Base-by-base conservation (phyloP, 2,329 filamentous ascomycete species). In the Arthrobotrys megalospora region DNA sequence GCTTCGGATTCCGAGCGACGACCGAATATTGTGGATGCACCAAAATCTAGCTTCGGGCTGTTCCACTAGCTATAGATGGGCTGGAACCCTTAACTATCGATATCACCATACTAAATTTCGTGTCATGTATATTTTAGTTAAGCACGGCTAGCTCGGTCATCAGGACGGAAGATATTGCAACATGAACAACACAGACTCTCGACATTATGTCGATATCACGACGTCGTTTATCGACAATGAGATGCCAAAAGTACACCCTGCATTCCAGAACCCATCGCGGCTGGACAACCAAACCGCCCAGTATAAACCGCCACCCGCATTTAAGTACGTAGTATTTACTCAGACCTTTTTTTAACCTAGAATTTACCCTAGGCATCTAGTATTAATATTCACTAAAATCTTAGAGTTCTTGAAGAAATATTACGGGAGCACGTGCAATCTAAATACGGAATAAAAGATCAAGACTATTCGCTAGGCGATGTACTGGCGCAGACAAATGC, bases 191-290 rank as follows among this genome's bases (percentile, higher is more conserved):
- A 41, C 52, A 58, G 52, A 58, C 16, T 21, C 52, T 5, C n/a
- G 11, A 14, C 32, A 10, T 5, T 58, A 41, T 7, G 52, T 41
- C 34, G 34, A 58, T 14, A 58, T 58, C 52, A 58, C 52, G 34
- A 16, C 34, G 5, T 58, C 52, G 16, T 58, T 58, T 41, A 58
- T 58, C 52, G 52, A 58, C 34, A 41, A 58, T 58, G 52, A 58
- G 34, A 58, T 58, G 52, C 34, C 52, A 24, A 58, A 58, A n/a
- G 32, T 58, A 28, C 52, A 58, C 16, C 52, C 52, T 12, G 52
- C 52, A 21, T 58, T 58, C 34, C 52, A 16, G 34, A 58, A 14
- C 10, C 52, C 52, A 41, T 38, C 52, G 32, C 32, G 52, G 16
- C 12, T 58, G 6, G 52, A 58, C 7, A 21, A 58, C 10, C 52